Evolutionary conservation across 257 asterid species (phyloP), one percentile per base, ranked within the genome.

Genomic region (Plantago elongata): DNA sequence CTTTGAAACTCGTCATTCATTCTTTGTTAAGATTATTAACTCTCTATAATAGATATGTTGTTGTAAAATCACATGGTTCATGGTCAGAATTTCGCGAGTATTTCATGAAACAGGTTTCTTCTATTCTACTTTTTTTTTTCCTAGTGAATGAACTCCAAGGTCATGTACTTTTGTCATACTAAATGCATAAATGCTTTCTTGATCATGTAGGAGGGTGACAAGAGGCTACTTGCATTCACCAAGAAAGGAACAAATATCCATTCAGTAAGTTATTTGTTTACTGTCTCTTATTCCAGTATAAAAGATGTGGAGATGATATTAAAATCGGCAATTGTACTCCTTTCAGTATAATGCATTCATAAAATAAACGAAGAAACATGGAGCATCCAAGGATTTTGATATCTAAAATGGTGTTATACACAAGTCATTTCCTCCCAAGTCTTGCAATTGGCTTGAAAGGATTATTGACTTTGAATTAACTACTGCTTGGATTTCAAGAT

Each of bases 221-320:
- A 87, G 75, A 85, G 97, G 84, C 74, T 93, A 63, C 81, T 93
- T 56, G 99, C 99, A 72, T 89, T 93, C 71, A 83, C 99, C 27
- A 87, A 87, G 83, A 82, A 85, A 69, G 99, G 96, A 66, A 81
- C 87, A 51, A 40, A 69, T 57, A 74, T 76, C 55, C 97, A 85
- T 82, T 87, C 99, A 9, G 98, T 84, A 77, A 81, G 94, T 76
- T 67, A 57, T 65, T 9, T 11, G 22, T 48, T 14, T 63, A 61
- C 68, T 45, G 64, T 13, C 27, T 14, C 61, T 65, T 48, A 48
- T 34, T n/a, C 27, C 2, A 22, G 27, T 22, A 22, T 22, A 22
- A 22, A 22, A 22, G 2, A 22, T 22, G 1, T 22, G 27, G 27
- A 22, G 1, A 22, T 22, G 27, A 22, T 22, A 34, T 34, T 7